Base-by-base conservation (phyloP, 2,329 filamentous ascomycete genomes). In the Monilinia fructicola region DNA sequence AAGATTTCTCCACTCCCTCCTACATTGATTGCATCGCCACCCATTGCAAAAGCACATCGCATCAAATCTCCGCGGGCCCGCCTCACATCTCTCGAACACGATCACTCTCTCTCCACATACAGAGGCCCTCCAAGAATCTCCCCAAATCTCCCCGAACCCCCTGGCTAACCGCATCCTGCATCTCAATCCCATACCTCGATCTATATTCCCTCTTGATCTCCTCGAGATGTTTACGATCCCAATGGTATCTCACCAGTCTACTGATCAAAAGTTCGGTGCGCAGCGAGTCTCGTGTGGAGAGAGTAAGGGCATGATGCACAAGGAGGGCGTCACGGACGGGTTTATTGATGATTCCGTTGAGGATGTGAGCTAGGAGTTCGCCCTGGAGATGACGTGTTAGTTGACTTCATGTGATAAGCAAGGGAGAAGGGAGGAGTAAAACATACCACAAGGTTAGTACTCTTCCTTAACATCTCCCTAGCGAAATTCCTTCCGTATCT, bases 291-390 rank as follows among this genome's bases (percentile, higher is more conserved):
- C 72, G 70, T 64, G 71, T 85, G 4, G 89, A 89, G 55, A 90
- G 85, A 26, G 88, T 90, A 71, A 98, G 87, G 2, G 95, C 94
- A 80, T 98, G 95, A 78, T 96, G 89, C 1, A 99, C 83, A 3
- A 98, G 87, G 48, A 97, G 84, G 3, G 94, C 92, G 77, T 98
- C 95, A 65, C 95, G 91, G 69, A 96, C 92, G 7, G 95, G 93
- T 67, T 91, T 91, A 80, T 98, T 98, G 81, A 98, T 96, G 67
- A 96, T 88, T 74, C 95, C 95, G 79, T 98, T 97, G 75, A 99
- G 89, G 73, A 98, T 92, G 78, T 98, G 95, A 0, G 93, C 92
- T 48, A 98, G 87, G 26, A 96, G 88, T 80, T 99, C 95, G 70
- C 95, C 95, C 93, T 97, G 72, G 21, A 26, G 10, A 5, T 21